Conservation (phyloP, 176 grass and related monocot species). For the Oryza rufipogon region DNA sequence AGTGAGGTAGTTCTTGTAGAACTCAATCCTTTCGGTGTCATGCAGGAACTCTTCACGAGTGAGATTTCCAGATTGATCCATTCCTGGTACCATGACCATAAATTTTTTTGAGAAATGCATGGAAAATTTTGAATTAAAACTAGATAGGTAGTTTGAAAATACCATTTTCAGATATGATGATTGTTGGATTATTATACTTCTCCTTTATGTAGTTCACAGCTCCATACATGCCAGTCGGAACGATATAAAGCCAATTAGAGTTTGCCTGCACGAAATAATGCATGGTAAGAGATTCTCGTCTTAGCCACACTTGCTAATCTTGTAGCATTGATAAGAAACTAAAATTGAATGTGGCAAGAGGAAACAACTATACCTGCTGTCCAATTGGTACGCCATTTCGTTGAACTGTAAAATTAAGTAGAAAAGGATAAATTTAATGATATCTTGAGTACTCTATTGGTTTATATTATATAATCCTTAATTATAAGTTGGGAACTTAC, state of each 20-base stretch:
- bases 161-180: conserved; percentile 93
- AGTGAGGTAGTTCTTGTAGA: conserved; percentile 68
- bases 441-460: conserved; percentile 1
- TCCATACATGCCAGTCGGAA: conserved; percentile 83
- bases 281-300: background rate
- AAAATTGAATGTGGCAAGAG: conserved; percentile 18
- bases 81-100: conserved; percentile 41
- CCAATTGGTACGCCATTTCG: conserved; percentile 79
- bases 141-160: background rate
- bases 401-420: conserved; percentile 52
- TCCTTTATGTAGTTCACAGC: conserved; percentile 78
- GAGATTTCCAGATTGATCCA: conserved; percentile 66
- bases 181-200: conserved; percentile 68
- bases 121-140: background rate
- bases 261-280: conserved; percentile 51
- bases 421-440: background rate
- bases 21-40: conserved; percentile 48
- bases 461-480: background rate
- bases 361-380: conserved; percentile 52
- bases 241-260: conserved; percentile 89
- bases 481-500: conserved; percentile 37
- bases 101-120: background rate
- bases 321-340: conserved; percentile 23
- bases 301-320: background rate
- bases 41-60: conserved; percentile 49